Conservation (phyloP, 2,329 filamentous ascomycete genomes). For the Tothia fuscella region DNA sequence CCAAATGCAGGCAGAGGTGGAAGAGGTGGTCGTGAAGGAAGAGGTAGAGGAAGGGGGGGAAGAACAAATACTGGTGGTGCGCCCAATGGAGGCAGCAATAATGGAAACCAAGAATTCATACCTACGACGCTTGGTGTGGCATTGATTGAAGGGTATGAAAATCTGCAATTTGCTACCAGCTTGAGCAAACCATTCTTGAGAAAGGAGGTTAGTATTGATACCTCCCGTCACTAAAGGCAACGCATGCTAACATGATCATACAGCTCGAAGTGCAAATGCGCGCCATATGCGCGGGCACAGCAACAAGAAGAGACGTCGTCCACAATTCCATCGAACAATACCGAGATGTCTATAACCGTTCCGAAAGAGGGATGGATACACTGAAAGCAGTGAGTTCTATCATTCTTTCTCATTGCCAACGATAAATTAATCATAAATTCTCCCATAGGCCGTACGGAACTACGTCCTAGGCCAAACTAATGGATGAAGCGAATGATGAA, state of each 20-base stretch:
- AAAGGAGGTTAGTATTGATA: constrained; percentile 50
- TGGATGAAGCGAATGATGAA: neutral
- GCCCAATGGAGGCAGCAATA: constrained; percentile 30
- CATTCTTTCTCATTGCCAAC: neutral
- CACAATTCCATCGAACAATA: constrained; percentile 79
- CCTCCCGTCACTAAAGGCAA: neutral
- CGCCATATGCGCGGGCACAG: constrained; percentile 81
- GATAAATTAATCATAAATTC: neutral
- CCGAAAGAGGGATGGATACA: constrained; percentile 59
- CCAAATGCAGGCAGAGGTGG: constrained; percentile 22
- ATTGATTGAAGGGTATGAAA: constrained; percentile 86
- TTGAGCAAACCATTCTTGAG: constrained; percentile 90
- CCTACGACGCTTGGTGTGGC: constrained; percentile 86
- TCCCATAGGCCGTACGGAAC: constrained; percentile 26
- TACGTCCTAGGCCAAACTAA: constrained; percentile 22
- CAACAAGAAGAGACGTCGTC: constrained; percentile 62
- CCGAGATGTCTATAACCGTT: constrained; percentile 71
- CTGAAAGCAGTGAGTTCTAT: constrained; percentile 37
- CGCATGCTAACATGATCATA: neutral
- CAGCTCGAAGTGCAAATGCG: constrained; percentile 93
- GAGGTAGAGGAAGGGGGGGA: constrained; percentile 27
- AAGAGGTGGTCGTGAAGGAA: constrained; percentile 19
- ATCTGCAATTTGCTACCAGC: constrained; percentile 84
- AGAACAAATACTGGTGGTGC: constrained; percentile 26
- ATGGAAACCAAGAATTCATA: constrained; percentile 69